Percentiles rank a stretch among this genome's conserved stretches.
Conservation (phyloP, 495 filamentous ascomycete species). For the Xylaria sp. region DNA sequence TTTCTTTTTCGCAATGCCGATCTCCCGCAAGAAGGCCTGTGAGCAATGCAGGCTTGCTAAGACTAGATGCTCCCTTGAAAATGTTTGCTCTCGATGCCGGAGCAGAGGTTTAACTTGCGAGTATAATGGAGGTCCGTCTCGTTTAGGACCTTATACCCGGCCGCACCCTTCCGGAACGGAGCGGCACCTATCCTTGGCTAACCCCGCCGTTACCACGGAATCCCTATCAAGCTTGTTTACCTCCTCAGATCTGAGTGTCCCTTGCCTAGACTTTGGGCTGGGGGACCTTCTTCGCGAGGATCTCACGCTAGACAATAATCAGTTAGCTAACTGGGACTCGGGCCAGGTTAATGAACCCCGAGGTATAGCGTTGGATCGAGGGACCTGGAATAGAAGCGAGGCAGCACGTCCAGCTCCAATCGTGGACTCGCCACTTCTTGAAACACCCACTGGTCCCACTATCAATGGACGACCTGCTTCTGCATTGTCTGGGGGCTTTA, state of each 20-base stretch:
- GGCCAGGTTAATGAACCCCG: neutral
- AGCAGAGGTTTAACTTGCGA: slow-evolving; percentile 11
- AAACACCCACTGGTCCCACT: neutral
- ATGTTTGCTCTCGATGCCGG: neutral
- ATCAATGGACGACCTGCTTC: neutral
- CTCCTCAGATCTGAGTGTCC: neutral
- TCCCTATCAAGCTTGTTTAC: slow-evolving; percentile 2
- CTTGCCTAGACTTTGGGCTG: neutral
- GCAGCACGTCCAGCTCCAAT: neutral
- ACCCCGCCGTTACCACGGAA: neutral
- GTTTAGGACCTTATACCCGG: neutral
- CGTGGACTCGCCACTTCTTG: neutral
- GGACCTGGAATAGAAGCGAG: neutral
- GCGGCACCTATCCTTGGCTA: neutral
- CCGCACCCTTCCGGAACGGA: neutral
- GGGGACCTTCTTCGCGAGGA: neutral
- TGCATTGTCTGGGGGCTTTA: neutral
- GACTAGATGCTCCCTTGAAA: slow-evolving; percentile 18
- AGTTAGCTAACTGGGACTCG: neutral
- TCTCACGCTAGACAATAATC: neutral
- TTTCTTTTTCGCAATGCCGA: neutral
- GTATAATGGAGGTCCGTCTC: neutral
- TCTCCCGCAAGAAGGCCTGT: slow-evolving; percentile 22
- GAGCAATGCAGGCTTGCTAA: slow-evolving; percentile 12
- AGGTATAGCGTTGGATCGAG: neutral